Conservation (phyloP, 352 stramenopile species). For the Globisporangium iwayamae region DNA sequence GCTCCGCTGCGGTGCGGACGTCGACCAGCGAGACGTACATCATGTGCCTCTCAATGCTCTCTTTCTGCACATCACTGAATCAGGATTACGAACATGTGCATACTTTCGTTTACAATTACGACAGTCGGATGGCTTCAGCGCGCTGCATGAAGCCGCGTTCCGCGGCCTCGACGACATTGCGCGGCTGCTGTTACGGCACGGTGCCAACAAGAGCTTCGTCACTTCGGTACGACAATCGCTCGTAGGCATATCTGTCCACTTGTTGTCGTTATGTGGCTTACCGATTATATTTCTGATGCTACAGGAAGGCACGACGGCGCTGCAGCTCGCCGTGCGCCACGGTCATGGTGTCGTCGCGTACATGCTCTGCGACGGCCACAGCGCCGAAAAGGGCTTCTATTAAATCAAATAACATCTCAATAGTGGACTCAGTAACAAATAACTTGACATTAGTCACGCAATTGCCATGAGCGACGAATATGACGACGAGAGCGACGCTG, state of each 20-base stretch:
- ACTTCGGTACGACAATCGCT: slow-evolving; percentile 31
- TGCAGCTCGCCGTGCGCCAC: slow-evolving; percentile 65
- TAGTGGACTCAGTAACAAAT: neutral
- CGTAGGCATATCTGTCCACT: neutral
- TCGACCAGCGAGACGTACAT: slow-evolving; percentile 61
- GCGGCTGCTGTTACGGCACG: slow-evolving; percentile 44
- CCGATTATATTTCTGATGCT: neutral
- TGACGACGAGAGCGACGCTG: neutral
- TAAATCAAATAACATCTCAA: slow-evolving; percentile 18
- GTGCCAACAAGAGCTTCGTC: slow-evolving; percentile 54
- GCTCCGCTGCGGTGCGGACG: slow-evolving; percentile 41
- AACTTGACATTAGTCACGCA: neutral
- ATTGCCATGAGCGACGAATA: neutral
- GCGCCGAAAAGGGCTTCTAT: slow-evolving; percentile 51
- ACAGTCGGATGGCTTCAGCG: slow-evolving; percentile 68
- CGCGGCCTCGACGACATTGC: slow-evolving; percentile 56
- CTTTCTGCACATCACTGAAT: neutral
- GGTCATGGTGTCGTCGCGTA: slow-evolving; percentile 54
- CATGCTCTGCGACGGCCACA: slow-evolving; percentile 61
- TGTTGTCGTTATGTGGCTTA: neutral
- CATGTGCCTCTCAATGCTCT: neutral
- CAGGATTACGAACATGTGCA: neutral
- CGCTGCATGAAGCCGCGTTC: slow-evolving; percentile 68
- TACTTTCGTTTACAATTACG: neutral
- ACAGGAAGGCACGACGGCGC: slow-evolving; percentile 61